Evolutionary conservation across 2,329 filamentous ascomycete species (phyloP).

Genomic region (Didymella pomorum): DNA sequence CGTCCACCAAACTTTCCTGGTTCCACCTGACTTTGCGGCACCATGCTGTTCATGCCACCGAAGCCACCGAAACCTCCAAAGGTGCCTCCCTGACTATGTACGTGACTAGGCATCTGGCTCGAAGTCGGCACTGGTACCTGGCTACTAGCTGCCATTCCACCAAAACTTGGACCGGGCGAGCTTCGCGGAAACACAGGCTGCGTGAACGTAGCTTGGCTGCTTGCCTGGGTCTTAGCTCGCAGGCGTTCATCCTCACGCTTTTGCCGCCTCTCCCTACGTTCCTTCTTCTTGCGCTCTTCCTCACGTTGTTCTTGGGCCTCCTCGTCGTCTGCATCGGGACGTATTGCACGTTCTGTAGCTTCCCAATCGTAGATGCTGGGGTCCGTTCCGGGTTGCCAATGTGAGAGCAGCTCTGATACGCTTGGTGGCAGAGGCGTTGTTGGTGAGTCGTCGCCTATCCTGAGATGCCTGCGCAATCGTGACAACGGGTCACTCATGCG

Average conservation of each 20-base stretch:
- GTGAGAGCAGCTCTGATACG: slow-evolving; percentile 50
- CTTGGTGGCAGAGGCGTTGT: slow-evolving; percentile 36
- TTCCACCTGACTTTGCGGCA: slow-evolving; percentile 45
- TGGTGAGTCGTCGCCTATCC: slow-evolving; percentile 35
- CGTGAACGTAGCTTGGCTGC: slow-evolving; percentile 31
- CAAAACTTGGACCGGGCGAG: slow-evolving; percentile 38
- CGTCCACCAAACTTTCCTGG: slow-evolving; percentile 47
- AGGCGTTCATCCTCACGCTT: slow-evolving; percentile 48
- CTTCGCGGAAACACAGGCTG: slow-evolving; percentile 37
- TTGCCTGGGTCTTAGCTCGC: slow-evolving; percentile 22
- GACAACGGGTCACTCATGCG: slow-evolving; percentile 27
- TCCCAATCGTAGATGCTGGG: slow-evolving; percentile 54
- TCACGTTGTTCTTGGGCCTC: slow-evolving; percentile 49
- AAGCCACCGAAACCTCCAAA: slow-evolving; percentile 21
- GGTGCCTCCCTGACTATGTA: slow-evolving; percentile 3
- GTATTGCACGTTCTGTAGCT: slow-evolving; percentile 39
- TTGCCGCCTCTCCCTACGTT: slow-evolving; percentile 53
- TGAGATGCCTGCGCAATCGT: slow-evolving; percentile 50
- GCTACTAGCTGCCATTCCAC: slow-evolving; percentile 35
- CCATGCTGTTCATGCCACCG: slow-evolving; percentile 13
- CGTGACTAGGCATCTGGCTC: slow-evolving; percentile 26
- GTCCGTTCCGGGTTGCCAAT: slow-evolving; percentile 53
- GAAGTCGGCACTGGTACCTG: slow-evolving; percentile 28
- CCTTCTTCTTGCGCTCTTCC: slow-evolving; percentile 50
- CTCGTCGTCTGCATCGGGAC: slow-evolving; percentile 43